Conservation (phyloP, 257 asterid species). For the Vinca minor region DNA sequence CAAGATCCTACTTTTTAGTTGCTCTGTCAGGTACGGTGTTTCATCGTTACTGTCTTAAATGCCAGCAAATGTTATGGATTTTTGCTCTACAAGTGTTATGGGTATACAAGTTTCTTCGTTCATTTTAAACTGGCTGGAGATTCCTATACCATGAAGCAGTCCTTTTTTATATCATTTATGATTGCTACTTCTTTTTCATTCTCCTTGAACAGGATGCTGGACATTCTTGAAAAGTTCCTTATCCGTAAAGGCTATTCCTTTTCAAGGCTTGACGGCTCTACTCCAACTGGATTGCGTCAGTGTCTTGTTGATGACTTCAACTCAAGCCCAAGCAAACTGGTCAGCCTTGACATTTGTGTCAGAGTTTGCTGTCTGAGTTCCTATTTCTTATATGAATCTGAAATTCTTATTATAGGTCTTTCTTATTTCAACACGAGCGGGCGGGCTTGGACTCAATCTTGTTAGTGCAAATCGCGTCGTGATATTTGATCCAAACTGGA, state of each 20-base stretch:
- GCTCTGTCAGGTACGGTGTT: slow-evolving; percentile 65
- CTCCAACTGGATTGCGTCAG: slow-evolving; percentile 76
- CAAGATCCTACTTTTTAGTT: slow-evolving; percentile 94
- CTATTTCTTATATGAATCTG: slow-evolving; percentile 4
- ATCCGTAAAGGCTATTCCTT: slow-evolving; percentile 88
- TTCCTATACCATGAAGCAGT: not conserved
- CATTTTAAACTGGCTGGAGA: not conserved
- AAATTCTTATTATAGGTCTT: slow-evolving; percentile 50
- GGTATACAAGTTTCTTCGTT: not conserved
- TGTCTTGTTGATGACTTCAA: slow-evolving; percentile 86
- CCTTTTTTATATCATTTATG: not conserved
- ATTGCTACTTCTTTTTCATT: not conserved
- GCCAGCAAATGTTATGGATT: not conserved
- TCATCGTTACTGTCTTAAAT: not conserved
- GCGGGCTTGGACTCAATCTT: slow-evolving; percentile 94
- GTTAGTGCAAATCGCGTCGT: slow-evolving; percentile 92
- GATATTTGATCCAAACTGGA: slow-evolving; percentile 95
- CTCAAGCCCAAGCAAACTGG: slow-evolving; percentile 97
- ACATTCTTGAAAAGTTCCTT: slow-evolving; percentile 85
- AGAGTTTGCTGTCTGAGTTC: not conserved
- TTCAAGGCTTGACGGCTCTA: slow-evolving; percentile 88
- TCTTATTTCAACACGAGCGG: slow-evolving; percentile 93
- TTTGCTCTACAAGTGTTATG: not conserved
- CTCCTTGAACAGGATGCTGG: slow-evolving; percentile 60
- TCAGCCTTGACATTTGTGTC: slow-evolving; percentile 19